Base-by-base conservation (phyloP, 2,329 filamentous ascomycete species). In the Neopestalotiopsis clavispora region DNA sequence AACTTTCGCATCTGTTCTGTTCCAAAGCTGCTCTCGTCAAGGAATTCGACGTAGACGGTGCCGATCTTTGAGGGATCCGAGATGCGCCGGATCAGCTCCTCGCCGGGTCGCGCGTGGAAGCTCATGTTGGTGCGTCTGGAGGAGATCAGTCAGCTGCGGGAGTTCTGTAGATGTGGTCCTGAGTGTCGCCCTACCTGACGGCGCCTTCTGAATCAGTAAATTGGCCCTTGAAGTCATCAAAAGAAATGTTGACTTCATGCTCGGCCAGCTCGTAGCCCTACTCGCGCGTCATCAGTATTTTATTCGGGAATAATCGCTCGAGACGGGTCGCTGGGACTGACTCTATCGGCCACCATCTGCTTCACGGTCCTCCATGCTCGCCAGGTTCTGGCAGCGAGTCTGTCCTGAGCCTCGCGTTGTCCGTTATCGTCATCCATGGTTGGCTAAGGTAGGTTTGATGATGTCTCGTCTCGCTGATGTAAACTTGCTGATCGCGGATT, bases 221-320 rank as follows among this genome's bases (percentile, higher is more conserved):
- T 78, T 92, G 87, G 69, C 79, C 74, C 76, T 89, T 89, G 84
- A 98, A 99, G 28, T 92, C 88, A n/a, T 94, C 90, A 38, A 98
- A 90, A 13, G 92, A 88, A 75, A 98, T 93, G 79, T 91, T 91
- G 80, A 97, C 89, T 85, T 99, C 96, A 65, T 94, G 92, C 73
- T 98, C 94, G 49, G 93, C 88, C 57, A 99, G 87, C 78, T 97
- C 92, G 83, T 99, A 99, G 76, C 97, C 96, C 95, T 98, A 80
- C 20, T 65, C 65, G 66, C 72, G 68, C 69, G 74, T 75, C 63
- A 78, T 75, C 63, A 78, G 72, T 71, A 20, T 67, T 7, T 13
- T 38, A 4, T 30, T 9, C 20, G 14, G 14, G 12, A 4, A 40
- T 13, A 20, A 32, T 17, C 2, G n/a, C 1, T 20, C 4, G 14